These are phyloP conservation scores for Themeda triandra DNA, from an alignment of 176 grass and related monocot genomes.

Conservation along the genomic window DNA sequence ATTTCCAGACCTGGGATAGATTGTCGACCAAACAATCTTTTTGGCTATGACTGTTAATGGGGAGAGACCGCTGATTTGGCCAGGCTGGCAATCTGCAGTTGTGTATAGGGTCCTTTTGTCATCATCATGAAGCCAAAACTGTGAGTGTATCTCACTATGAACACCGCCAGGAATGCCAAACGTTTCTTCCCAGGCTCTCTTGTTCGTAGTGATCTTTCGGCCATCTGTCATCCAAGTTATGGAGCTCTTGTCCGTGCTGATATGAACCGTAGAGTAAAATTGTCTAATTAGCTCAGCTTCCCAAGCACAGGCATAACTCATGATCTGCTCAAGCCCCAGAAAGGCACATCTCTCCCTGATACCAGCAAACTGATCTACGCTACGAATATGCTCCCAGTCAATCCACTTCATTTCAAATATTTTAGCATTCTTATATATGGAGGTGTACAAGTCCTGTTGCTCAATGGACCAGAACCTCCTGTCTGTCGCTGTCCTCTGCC, in stretches of 20 bases:
- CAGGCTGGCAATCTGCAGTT: background rate
- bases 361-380: slow-evolving; percentile 3
- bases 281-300: slow-evolving; percentile 1
- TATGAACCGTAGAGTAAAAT: slow-evolving; percentile 29
- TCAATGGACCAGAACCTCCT: slow-evolving; percentile 40
- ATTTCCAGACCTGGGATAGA: slow-evolving; percentile 18
- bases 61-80: background rate
- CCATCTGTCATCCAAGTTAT: slow-evolving; percentile 33
- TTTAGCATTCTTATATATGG: background rate
- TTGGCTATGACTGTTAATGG: slow-evolving; percentile 17
- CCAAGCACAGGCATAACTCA: slow-evolving; percentile 3
- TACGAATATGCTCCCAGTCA: slow-evolving; percentile 1
- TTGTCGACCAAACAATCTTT: slow-evolving; percentile 11
- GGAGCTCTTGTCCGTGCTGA: background rate
- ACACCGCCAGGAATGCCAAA: background rate
- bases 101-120: slow-evolving; percentile 26
- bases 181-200: slow-evolving; percentile 12
- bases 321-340: slow-evolving; percentile 28
- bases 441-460: slow-evolving; percentile 28
- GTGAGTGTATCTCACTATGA: background rate
- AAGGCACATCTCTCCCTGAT: slow-evolving; percentile 4
- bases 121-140: slow-evolving; percentile 23
- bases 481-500: slow-evolving; percentile 27
- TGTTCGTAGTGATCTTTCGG: slow-evolving; percentile 2
- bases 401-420: slow-evolving; percentile 5